A percentile compares a stretch with the other conserved stretches of the same genome.
These are phyloP conservation scores for Bipolaris oryzae DNA, from an alignment of 2,329 filamentous ascomycete genomes.

Conservation along the genomic window DNA sequence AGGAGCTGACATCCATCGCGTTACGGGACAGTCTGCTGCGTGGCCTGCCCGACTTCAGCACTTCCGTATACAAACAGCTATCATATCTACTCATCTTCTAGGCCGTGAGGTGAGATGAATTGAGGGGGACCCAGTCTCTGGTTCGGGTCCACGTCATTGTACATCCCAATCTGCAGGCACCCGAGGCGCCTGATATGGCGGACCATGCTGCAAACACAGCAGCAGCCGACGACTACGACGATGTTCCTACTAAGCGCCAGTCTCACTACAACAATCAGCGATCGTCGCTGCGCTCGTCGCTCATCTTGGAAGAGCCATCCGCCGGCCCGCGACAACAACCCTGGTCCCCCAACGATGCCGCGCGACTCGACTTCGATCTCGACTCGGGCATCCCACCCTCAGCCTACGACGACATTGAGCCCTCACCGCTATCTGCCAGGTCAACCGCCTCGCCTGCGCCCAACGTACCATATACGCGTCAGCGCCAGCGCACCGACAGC, in stretches of 20 bases:
- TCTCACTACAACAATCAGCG: constrained; percentile 46
- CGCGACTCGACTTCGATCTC: constrained; percentile 25
- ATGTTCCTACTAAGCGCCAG: constrained; percentile 30
- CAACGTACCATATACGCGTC: constrained; percentile 20
- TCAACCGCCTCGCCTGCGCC: constrained; percentile 25
- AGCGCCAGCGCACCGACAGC: neutral
- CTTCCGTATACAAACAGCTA: neutral
- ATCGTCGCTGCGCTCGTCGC: constrained; percentile 35
- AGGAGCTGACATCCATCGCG: neutral
- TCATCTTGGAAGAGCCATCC: constrained; percentile 18
- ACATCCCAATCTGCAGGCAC: constrained; percentile 11
- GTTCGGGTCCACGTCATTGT: constrained; percentile 19
- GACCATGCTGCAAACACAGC: constrained; percentile 11
- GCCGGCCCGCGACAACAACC: constrained; percentile 21
- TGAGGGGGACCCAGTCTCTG: neutral
- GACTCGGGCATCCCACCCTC: constrained; percentile 11
- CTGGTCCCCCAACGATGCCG: constrained; percentile 19
- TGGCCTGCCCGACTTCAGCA: neutral
- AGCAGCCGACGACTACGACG: constrained; percentile 15
- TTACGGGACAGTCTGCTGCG: neutral
- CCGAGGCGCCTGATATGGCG: constrained; percentile 22
- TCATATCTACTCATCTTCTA: neutral
- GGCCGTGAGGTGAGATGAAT: neutral
- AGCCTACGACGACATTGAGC: constrained; percentile 23
- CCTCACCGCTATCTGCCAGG: constrained; percentile 3